Evolutionary conservation across 345 rosid genomes (phyloP), one percentile per base, ranked within the genome.

Genomic region (Melaleuca quinquenervia): DNA sequence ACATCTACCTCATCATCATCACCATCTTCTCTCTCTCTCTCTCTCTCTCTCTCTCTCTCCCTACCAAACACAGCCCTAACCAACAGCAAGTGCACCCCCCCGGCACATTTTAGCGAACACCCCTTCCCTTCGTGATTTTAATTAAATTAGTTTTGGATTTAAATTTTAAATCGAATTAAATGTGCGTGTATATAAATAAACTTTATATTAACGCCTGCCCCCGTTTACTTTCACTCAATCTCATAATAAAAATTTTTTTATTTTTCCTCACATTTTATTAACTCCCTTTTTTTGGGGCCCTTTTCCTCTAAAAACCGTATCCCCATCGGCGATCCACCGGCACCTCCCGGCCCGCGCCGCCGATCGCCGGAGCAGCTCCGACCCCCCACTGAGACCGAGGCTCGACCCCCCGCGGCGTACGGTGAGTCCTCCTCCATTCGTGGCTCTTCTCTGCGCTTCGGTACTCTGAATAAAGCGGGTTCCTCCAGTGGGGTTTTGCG

Each of bases 281-380:
- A 32, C 80, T 44, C 76, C 76, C 83, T 26, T 60, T 48, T 84
- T 45, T 84, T 44, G 50, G 50, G 41, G 26, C 83, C 56, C 83
- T 60, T 88, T 87, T 82, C 78, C 86, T 70, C 86, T 75, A n/a
- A 52, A 82, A 80, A 84, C 70, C 70, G 27, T 45, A 88, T 85
- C 85, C 80, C 56, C 88, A 89, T 90, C 95, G 92, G 91, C 93
- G 91, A 92, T 87, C 90, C 90, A 88, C 84, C 92, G 92, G 91
- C 85, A 89, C 84, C 90, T 85, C 85, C 87, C 70, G 76, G 76
- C 44, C 78, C 78, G 11, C 26, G 78, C 78, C 48, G 78, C 78
- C 78, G 48, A 70, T 70, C 13, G 78, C 78, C 78, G 78, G 48
- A 70, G 26, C 48, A 1, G 48, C 48, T 18, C 87, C 55, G 82